Base-by-base conservation (phyloP, 306 rosid genomes). In the Trichosanthes cucumerina region DNA sequence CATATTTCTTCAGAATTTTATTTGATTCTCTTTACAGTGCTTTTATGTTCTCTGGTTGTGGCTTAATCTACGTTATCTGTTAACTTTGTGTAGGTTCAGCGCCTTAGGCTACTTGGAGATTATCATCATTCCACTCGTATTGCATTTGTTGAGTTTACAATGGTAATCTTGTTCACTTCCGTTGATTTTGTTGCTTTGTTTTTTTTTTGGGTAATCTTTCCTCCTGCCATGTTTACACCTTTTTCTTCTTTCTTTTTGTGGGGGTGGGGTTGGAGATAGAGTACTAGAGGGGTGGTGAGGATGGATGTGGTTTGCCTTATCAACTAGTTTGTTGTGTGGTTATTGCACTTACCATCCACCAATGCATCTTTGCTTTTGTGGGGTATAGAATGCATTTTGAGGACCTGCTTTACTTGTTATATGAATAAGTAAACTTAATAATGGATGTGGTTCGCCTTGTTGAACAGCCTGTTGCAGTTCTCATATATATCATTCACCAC, bases 81-180 rank as follows among this genome's bases (percentile, higher is more conserved):
- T 80, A 82, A 80, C 47, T 46, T 54, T 79, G 49, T 68, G 70
- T 85, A 95, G 99, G 99, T 95, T 81, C 97, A 88, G 54, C 96
- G 97, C 71, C 72, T 95, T 90, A 89, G 97, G 97, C 92, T 95
- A 50, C 97, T 95, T 52, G 99, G 99, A 56, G 99, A 95, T 80
- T 90, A 91, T 79, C 99, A 95, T 77, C 99, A 95, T 82, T 92
- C 97, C 59, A 95, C 99, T 80, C 97, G 97, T 28, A 95, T 95
- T 83, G 96, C 97, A 4, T 95, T 95, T 86, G 97, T 95, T 60
- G 99, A 95, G 82, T 95, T 95, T 79, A 50, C 86, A 6, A 64
- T 95, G 91, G 99, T 95, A 79, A 77, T 79, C 52, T 0, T 9
- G 28, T 71, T 33, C 66, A 68, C 76, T 56, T 64, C 23, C 66